Percentiles rank a stretch among this genome's conserved stretches.
Evolutionary conservation across 1,284 basidiomycete species (phyloP).

Genomic region (Gymnopus androsaceus): DNA sequence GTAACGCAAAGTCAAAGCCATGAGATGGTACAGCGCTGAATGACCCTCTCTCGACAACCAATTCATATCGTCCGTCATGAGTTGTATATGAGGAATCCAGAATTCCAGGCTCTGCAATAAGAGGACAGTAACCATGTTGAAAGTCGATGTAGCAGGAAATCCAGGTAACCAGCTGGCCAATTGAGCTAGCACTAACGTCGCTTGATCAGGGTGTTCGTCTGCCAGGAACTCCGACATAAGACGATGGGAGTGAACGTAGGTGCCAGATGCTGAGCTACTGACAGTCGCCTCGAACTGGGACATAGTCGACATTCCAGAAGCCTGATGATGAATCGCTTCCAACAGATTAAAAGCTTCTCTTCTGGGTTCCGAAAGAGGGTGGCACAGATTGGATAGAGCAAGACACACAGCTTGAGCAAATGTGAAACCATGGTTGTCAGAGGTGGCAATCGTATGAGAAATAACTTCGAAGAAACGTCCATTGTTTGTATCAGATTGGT

Average conservation of each 20-base stretch:
- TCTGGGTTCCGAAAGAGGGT: conserved; percentile 69
- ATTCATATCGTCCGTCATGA: conserved; percentile 63
- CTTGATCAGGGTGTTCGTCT: conserved; percentile 75
- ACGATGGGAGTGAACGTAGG: conserved; percentile 82
- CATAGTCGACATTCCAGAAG: conserved; percentile 61
- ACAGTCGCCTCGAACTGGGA: conserved; percentile 78
- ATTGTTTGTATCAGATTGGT: conserved; percentile 55
- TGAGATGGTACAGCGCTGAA: conserved; percentile 78
- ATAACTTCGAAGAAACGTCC: conserved; percentile 81
- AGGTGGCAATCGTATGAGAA: conserved; percentile 69
- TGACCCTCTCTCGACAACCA: conserved; percentile 63
- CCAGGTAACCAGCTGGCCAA: conserved; percentile 75
- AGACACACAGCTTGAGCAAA: conserved; percentile 82
- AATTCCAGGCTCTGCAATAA: conserved; percentile 75
- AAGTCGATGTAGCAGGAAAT: conserved; percentile 55
- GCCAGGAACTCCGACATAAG: conserved; percentile 80
- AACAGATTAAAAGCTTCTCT: conserved; percentile 80
- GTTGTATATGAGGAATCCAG: conserved; percentile 77
- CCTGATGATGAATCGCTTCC: conserved; percentile 71
- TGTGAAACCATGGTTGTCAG: conserved; percentile 60
- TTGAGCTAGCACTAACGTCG: conserved; percentile 71
- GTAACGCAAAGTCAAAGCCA: conserved; percentile 83
- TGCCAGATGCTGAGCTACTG: conserved; percentile 71
- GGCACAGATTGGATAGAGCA: conserved; percentile 84
- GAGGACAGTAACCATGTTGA: conserved; percentile 52